Conservation (phyloP, 116 monocot genomes). For the Trichopus zeylanicus region DNA sequence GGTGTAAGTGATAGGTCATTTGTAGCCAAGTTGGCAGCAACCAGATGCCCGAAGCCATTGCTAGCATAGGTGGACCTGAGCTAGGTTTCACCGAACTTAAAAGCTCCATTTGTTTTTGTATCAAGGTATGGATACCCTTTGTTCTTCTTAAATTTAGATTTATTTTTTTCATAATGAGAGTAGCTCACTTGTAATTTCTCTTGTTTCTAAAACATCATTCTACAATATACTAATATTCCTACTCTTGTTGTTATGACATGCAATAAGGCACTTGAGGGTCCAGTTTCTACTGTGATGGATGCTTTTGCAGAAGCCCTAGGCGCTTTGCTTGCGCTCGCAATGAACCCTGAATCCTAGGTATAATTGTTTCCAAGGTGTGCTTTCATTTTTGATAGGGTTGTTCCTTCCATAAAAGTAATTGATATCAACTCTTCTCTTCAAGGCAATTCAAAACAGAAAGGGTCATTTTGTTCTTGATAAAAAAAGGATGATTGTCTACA, state of each 20-base stretch:
- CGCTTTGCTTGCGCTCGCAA: slow-evolving; percentile 87
- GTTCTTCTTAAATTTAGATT: slow-evolving; percentile 5
- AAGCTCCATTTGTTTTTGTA: slow-evolving; percentile 59
- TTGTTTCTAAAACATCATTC: not conserved
- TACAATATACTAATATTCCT: slow-evolving; percentile 4
- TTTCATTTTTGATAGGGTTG: not conserved
- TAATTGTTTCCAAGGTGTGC: not conserved
- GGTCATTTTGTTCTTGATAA: slow-evolving; percentile 30
- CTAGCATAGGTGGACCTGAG: slow-evolving; percentile 71
- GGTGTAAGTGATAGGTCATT: slow-evolving; percentile 74
- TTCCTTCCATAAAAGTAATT: not conserved
- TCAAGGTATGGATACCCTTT: slow-evolving; percentile 45
- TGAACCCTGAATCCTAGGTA: slow-evolving; percentile 72
- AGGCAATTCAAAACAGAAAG: slow-evolving; percentile 58
- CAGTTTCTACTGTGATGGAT: slow-evolving; percentile 77
- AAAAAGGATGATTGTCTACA: slow-evolving; percentile 68
- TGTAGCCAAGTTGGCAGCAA: slow-evolving; percentile 75
- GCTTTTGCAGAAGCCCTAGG: slow-evolving; percentile 94
- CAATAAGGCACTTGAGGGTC: slow-evolving; percentile 78
- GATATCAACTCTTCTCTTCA: slow-evolving; percentile 1
- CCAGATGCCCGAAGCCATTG: slow-evolving; percentile 87
- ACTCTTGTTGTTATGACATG: not conserved
- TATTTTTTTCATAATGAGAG: not conserved
- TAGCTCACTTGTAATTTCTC: not conserved
- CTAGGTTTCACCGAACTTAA: slow-evolving; percentile 73